phyloP scores from a whole-genome alignment of 495 filamentous ascomycete species.

The Penicillium antarcticum region DNA sequence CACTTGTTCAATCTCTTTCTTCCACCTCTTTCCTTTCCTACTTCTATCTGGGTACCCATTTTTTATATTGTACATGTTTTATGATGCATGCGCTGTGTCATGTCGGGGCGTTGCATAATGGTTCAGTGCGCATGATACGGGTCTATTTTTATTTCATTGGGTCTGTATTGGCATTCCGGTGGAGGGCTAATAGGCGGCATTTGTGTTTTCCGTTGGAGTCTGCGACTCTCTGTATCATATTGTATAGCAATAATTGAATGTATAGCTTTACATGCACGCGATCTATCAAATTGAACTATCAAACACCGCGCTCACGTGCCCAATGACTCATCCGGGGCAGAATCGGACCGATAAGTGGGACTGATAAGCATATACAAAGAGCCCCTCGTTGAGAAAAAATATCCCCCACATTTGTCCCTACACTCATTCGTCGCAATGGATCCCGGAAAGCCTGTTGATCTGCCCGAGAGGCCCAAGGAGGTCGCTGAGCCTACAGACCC shows the following conservation, averaged over 20 bases:
- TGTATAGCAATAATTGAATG: conserved; percentile 16
- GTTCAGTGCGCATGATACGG: not conserved
- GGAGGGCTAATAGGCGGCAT: conserved; percentile 1
- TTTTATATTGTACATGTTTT: not conserved
- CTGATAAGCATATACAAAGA: conserved; percentile 28
- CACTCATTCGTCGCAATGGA: conserved; percentile 18
- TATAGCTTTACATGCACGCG: not conserved
- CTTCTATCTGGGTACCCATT: not conserved
- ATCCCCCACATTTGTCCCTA: conserved; percentile 18
- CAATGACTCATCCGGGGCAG: conserved; percentile 30
- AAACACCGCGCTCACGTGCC: no score
- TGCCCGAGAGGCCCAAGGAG: conserved; percentile 31
- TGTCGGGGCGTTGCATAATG: not conserved
- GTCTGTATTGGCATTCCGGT: not conserved
- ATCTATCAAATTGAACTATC: not conserved
- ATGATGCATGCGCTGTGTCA: conserved; percentile 10
- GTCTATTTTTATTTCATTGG: not conserved
- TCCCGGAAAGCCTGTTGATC: conserved; percentile 26
- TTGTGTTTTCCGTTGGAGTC: conserved; percentile 3
- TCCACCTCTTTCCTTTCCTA: conserved; percentile 6
- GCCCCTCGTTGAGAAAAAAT: conserved; percentile 22
- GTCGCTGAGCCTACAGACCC: conserved; percentile 11
- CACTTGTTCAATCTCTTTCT: conserved; percentile 18
- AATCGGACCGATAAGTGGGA: conserved; percentile 31
- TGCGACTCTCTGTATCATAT: conserved; percentile 16